These are phyloP conservation scores for Blastocladiella britannica DNA, from an alignment of 192 early-diverging fungal species.

Conservation along the genomic window DNA sequence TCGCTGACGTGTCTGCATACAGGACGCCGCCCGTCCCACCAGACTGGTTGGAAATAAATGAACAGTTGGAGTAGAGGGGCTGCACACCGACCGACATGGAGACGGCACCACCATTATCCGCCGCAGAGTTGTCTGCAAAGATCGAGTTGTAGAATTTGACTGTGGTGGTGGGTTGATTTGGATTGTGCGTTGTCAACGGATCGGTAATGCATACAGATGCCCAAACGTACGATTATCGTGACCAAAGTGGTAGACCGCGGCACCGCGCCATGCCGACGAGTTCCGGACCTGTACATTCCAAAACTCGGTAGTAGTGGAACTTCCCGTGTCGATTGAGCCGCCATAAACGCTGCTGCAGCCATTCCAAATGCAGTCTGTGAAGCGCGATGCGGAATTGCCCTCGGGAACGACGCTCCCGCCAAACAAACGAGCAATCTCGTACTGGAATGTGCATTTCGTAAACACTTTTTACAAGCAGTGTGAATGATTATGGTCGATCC, in stretches of 20 bases:
- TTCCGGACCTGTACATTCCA: background rate
- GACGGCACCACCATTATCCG: background rate
- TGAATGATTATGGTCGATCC: no score
- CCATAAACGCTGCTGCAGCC: background rate
- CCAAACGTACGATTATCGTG: no score
- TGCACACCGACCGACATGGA: background rate
- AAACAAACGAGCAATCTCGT: background rate
- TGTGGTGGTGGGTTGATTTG: no score
- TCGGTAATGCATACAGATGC: no score
- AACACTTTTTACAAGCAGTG: no score
- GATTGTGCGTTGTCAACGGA: no score
- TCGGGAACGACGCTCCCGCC: background rate
- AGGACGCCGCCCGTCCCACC: background rate
- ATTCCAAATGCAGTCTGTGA: background rate
- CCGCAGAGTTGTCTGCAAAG: background rate
- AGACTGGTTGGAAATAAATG: background rate
- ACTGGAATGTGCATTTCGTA: background rate
- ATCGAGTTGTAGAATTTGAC: background rate
- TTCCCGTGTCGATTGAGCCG: background rate
- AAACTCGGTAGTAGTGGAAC: background rate
- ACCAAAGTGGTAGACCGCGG: background rate
- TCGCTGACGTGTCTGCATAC: background rate
- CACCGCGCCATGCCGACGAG: background rate
- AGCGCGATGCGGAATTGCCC: background rate
- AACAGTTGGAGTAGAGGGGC: background rate